Evolutionary conservation across 768 basidiomycete species (phyloP).

Genomic region (Kwoniella sp.): DNA sequence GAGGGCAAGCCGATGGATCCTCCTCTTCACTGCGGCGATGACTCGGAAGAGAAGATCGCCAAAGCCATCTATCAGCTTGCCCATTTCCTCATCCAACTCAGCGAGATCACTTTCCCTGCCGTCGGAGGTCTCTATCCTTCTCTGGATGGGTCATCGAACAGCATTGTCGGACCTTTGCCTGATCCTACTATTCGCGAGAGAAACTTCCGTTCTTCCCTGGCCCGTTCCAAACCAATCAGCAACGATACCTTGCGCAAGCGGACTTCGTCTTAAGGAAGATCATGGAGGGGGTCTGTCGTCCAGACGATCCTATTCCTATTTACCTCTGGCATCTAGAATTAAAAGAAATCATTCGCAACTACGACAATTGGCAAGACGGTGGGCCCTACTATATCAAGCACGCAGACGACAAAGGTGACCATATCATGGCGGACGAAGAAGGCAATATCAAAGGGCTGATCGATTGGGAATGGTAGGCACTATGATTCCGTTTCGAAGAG

Average conservation of each 20-base stretch:
- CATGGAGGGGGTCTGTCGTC: neutral
- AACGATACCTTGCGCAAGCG: constrained; percentile 16
- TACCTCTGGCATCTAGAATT: constrained; percentile 18
- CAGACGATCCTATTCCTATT: neutral
- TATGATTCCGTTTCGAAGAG: too few species aligned
- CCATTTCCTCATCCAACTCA: constrained; percentile 1
- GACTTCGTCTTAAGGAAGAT: constrained; percentile 12
- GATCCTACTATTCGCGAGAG: too few species aligned
- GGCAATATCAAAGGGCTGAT: constrained; percentile 40
- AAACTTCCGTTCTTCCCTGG: constrained; percentile 19
- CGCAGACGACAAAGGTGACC: constrained; percentile 40
- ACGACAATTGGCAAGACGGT: neutral
- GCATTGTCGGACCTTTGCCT: too few species aligned
- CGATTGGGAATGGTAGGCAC: constrained; percentile 49
- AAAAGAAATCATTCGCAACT: constrained; percentile 1
- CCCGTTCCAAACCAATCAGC: constrained; percentile 16
- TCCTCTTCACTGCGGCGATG: neutral
- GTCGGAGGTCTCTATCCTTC: constrained; percentile 2
- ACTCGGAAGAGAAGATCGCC: neutral
- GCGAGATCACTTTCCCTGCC: neutral
- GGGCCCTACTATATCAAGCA: constrained; percentile 30
- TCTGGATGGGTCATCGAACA: too few species aligned
- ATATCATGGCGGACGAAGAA: constrained; percentile 41
- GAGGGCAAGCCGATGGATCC: neutral
- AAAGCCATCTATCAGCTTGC: constrained; percentile 1